Conservation (phyloP, 306 rosid species). For the Cicer cuneatum region DNA sequence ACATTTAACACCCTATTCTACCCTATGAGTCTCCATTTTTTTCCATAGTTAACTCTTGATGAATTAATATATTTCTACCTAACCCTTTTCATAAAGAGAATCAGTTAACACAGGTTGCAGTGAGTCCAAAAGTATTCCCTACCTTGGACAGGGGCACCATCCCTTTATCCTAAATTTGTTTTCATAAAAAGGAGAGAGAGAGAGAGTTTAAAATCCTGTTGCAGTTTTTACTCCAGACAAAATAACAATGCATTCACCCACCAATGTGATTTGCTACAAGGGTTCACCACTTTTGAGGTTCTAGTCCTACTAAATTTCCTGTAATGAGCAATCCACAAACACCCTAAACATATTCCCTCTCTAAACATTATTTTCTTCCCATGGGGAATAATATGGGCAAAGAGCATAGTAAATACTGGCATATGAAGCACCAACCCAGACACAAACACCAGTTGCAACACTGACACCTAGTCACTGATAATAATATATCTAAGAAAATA, state of each 20-base stretch:
- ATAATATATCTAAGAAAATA: not conserved
- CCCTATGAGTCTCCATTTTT: not conserved
- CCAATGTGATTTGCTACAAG: slow-evolving; percentile 7
- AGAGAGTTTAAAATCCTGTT: not conserved
- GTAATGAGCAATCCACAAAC: not conserved
- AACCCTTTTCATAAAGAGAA: slow-evolving; percentile 8
- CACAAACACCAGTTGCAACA: not conserved
- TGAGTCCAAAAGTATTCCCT: no score
- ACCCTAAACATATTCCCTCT: slow-evolving; percentile 6
- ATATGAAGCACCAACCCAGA: not conserved
- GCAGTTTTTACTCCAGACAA: not conserved
- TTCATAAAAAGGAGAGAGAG: no score
- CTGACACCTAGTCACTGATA: not conserved
- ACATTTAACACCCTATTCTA: slow-evolving; percentile 21
- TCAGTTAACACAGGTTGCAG: no score
- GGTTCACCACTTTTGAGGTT: slow-evolving; percentile 2
- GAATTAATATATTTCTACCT: not conserved
- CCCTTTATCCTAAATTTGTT: no score
- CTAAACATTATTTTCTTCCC: not conserved
- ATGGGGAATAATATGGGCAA: not conserved
- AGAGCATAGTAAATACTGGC: not conserved
- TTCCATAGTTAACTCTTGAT: not conserved
- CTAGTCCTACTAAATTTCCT: not conserved
- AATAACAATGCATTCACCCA: not conserved
- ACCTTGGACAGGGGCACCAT: no score